These are phyloP conservation scores for Fusarium abutilonis DNA, from an alignment of 2,329 filamentous ascomycete genomes.

Conservation along the genomic window DNA sequence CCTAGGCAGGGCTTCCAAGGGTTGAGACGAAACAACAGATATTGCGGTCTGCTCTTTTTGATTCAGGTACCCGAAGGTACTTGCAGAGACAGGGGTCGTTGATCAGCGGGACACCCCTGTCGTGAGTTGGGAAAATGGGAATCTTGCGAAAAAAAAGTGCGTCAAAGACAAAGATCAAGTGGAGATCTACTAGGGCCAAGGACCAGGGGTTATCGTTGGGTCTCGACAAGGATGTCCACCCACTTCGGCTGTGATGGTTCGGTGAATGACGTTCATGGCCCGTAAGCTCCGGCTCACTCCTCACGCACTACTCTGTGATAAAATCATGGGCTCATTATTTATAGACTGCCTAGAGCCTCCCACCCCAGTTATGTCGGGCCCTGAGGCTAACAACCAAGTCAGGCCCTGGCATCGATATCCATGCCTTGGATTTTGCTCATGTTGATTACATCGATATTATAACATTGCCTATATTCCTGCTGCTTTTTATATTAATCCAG, in stretches of 20 bases:
- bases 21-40: conserved; percentile 17
- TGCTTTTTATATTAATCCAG: conserved; percentile 20
- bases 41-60: conserved; percentile 2
- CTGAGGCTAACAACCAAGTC: conserved; percentile 19
- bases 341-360: conserved; percentile 32
- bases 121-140: conserved; percentile 28
- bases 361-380: conserved; percentile 25
- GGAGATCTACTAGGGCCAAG: conserved; percentile 28
- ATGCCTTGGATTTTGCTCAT: conserved; percentile 11
- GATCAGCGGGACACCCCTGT: conserved; percentile 39
- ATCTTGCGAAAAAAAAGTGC: conserved; percentile 24
- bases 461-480: conserved; percentile 18
- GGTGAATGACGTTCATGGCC: conserved; percentile 35
- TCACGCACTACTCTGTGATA: conserved; percentile 1
- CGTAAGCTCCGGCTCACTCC: conserved; percentile 20
- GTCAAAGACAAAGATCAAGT: conserved; percentile 30
- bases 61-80: conserved; percentile 34
- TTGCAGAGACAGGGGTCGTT: conserved; percentile 25
- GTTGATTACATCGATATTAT: conserved; percentile 29
- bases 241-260: conserved; percentile 38
- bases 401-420: conserved; percentile 15
- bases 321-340: conserved; percentile 38
- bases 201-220: conserved; percentile 23
- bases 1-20: not conserved
- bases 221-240: conserved; percentile 21